Evolutionary conservation across 2,329 filamentous ascomycete genomes (phyloP), one percentile per base, ranked within the genome.

Genomic region (Xylaria sp.): DNA sequence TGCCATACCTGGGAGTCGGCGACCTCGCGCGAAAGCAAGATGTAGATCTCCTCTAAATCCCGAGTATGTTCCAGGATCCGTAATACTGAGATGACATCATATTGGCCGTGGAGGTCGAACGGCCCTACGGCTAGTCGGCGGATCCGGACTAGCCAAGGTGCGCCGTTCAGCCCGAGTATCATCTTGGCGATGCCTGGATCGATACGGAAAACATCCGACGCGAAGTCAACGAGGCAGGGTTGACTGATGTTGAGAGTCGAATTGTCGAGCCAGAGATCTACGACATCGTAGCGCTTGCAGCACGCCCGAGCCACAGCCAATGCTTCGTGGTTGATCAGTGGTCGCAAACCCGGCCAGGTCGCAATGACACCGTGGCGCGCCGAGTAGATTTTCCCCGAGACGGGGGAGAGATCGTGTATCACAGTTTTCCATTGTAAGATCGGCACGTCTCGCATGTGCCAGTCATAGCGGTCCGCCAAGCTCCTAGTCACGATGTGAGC

Each of bases 251-350:
- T 65, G 44, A 67, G 41, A 1, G 69, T 72, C 12, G 67, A 66
- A 37, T 54, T 56, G 31, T 72, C 70, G 10, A 72, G 68, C 65
- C 70, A 70, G 50, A 72, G 65, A 28, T 72, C 68, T 8, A 72
- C 13, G 15, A 58, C 46, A 5, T 68, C 60, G 52, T 66, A 68
- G 55, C 51, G 62, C 51, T 41, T 54, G 39, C 65, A 68, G 28
- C 41, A 23, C 9, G 55, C 13, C 15, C 56, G 51, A 13, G 68
- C 68, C 20, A 58, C 65, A 23, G 31, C 39, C 9, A 72, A 55
- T 9, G 70, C 68, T 61, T 72, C 68, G 28, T 58, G 60, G 39
- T 72, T 72, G 63, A 72, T 69, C 44, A 72, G 44, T 62, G 68
- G 68, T 28, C 28, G 60, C 51, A 72, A 41, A 25, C 23, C 61